These are phyloP conservation scores for Entophlyctis helioformis DNA, from an alignment of 192 early-diverging fungal species.

Conservation along the genomic window DNA sequence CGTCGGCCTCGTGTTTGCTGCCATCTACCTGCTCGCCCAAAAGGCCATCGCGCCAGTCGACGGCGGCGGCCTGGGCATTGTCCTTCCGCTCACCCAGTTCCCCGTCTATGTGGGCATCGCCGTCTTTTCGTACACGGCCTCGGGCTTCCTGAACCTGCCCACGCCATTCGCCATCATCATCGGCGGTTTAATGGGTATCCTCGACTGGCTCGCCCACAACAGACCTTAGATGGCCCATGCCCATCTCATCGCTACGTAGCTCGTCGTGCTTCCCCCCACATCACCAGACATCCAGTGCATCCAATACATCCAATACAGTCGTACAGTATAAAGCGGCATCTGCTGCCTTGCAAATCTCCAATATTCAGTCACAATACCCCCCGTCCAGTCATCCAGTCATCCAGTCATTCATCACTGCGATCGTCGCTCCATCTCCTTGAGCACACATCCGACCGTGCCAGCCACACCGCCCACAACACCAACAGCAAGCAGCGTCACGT, in stretches of 20 bases:
- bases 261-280: too few species aligned
- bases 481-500: slow-evolving; percentile 7
- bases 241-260: too few species aligned
- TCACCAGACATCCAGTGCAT: too few species aligned
- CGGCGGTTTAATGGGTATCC: not conserved
- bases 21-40: slow-evolving; percentile 42
- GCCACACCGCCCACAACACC: slow-evolving; percentile 14
- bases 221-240: not conserved
- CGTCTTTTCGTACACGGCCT: not conserved
- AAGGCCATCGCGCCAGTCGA: slow-evolving; percentile 23
- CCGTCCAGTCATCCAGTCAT: too few species aligned
- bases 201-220: not conserved
- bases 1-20: slow-evolving; percentile 49
- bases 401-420: too few species aligned
- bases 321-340: too few species aligned
- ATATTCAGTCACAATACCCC: too few species aligned
- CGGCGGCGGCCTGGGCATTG: too few species aligned
- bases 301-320: too few species aligned
- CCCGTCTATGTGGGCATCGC: not conserved
- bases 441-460: slow-evolving; percentile 11
- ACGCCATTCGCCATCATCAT: not conserved
- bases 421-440: too few species aligned
- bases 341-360: too few species aligned
- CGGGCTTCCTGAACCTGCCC: not conserved
- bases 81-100: not conserved